Percentiles rank a stretch among this genome's conserved stretches.
phyloP scores from a whole-genome alignment of 2,329 filamentous ascomycete genomes.

The Nigrospora osmanthi region DNA sequence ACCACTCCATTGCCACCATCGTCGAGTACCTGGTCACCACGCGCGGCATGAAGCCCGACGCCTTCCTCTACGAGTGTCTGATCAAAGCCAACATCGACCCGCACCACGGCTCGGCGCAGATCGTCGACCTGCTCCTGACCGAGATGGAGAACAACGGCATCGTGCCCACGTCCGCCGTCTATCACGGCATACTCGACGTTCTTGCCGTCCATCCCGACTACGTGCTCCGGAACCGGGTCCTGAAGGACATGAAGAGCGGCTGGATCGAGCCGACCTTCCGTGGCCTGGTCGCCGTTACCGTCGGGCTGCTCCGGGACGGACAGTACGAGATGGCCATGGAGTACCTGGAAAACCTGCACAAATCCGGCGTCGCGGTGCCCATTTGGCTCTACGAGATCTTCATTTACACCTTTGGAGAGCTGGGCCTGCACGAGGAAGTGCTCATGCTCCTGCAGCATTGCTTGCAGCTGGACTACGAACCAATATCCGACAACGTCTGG shows the following conservation, averaged over 20 bases:
- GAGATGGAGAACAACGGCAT: slow-evolving; percentile 63
- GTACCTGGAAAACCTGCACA: slow-evolving; percentile 59
- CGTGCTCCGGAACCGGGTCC: slow-evolving; percentile 59
- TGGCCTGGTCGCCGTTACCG: slow-evolving; percentile 58
- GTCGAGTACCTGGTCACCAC: slow-evolving; percentile 51
- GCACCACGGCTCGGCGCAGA: slow-evolving; percentile 54
- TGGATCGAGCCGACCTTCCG: slow-evolving; percentile 60
- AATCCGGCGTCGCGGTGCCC: slow-evolving; percentile 45
- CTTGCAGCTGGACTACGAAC: slow-evolving; percentile 28
- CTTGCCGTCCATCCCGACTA: slow-evolving; percentile 84
- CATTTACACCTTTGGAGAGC: slow-evolving; percentile 63
- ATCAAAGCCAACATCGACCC: slow-evolving; percentile 64
- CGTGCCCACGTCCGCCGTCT: slow-evolving; percentile 56
- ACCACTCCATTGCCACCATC: slow-evolving; percentile 30
- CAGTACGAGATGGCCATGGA: slow-evolving; percentile 76
- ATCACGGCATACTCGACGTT: slow-evolving; percentile 64
- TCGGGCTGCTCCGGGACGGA: slow-evolving; percentile 71
- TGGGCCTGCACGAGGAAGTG: slow-evolving; percentile 71
- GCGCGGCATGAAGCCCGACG: slow-evolving; percentile 46
- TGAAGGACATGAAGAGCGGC: slow-evolving; percentile 64
- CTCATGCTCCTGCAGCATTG: slow-evolving; percentile 59
- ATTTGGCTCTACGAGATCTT: slow-evolving; percentile 75
- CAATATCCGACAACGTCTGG: slow-evolving; percentile 48
- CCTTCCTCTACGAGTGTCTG: slow-evolving; percentile 63
- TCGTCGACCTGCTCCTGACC: slow-evolving; percentile 54